Conservation (phyloP, 768 basidiomycete genomes). For the Lactifluus echinatus region DNA sequence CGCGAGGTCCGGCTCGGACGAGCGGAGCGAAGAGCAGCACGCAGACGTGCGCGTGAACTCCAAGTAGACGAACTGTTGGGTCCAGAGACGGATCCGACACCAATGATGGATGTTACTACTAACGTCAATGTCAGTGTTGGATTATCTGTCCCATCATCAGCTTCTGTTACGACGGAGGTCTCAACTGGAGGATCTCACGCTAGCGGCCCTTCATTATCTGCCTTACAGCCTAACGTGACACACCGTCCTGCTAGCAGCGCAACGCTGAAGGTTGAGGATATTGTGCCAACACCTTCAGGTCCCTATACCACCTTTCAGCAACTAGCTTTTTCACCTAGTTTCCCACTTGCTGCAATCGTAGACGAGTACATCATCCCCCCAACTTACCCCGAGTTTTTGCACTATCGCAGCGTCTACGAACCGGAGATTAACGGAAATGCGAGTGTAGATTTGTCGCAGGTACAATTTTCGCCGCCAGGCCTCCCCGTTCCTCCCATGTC, state of each 20-base stretch:
- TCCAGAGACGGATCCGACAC: slow-evolving; percentile 35
- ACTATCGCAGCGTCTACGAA: slow-evolving; percentile 59
- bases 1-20: slow-evolving; percentile 87
- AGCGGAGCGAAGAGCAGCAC: slow-evolving; percentile 76
- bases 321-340: slow-evolving; percentile 72
- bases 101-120: slow-evolving; percentile 42
- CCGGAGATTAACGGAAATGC: slow-evolving; percentile 39
- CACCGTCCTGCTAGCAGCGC: slow-evolving; percentile 24
- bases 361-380: slow-evolving; percentile 91
- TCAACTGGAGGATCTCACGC: slow-evolving; percentile 33
- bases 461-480: slow-evolving; percentile 71
- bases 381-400: slow-evolving; percentile 72
- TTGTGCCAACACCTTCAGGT: slow-evolving; percentile 59
- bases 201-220: slow-evolving; percentile 11
- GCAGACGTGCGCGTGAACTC: slow-evolving; percentile 67
- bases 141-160: slow-evolving; percentile 49
- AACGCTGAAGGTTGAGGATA: slow-evolving; percentile 50
- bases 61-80: slow-evolving; percentile 41
- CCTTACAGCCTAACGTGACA: slow-evolving; percentile 21
- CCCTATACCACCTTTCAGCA: slow-evolving; percentile 92
- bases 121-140: slow-evolving; percentile 34
- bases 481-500: slow-evolving; percentile 61
- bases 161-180: slow-evolving; percentile 28
- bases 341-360: slow-evolving; percentile 82
- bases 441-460: slow-evolving; percentile 44